Evolutionary conservation across 2,329 filamentous ascomycete genomes (phyloP), one percentile per base, ranked within the genome.

Genomic region (Colletotrichum tofieldiae): DNA sequence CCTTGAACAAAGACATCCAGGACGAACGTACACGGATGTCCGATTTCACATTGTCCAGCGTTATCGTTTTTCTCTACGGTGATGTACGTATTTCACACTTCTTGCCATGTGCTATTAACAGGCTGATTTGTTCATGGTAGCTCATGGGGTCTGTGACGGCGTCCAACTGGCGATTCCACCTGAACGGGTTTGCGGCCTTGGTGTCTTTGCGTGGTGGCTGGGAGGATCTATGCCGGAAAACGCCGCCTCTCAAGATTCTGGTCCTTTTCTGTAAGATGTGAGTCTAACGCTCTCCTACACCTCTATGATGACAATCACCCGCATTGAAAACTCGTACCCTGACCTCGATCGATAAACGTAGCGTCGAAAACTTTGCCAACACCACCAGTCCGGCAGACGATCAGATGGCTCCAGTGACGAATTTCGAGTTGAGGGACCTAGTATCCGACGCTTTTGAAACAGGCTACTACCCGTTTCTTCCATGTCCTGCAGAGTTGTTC

Each of bases 301-400:
- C 18, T 16, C 9, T 12, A 35, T 8, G 5, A 3, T 8, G 6
- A 20, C 49, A 11, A 14, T n/a, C 2, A 11, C 3, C 5, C 14
- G 12, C 18, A 14, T 41, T 35, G 5, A 12, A 23, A 11, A 4
- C 2, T 1, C 20, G 26, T 6, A 49, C 11, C 14, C 26, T 54
- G n/a, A 11, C n/a, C 1, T 76, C 56, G 75, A 45, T 14, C 54
- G 16, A 37, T 26, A 2, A 20, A 35, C 11, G 39, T 35, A 82
- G 81, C 63, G 58, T 79, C n/a, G 74, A 78, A 1, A 77, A 82
- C 5, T 77, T 83, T 3, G 80, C 77, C 4, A 81, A 84, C 67
- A 83, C 82, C 7, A 81, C 82, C 1, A 81, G 78, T 0, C 81
- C 82, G 0, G 80, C 81, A 52, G 75, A 78, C 32, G 74, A 81